Percentiles rank a stretch among this genome's conserved stretches.
phyloP scores from a whole-genome alignment of 1,284 basidiomycete species.

The Peniophora sp. region DNA sequence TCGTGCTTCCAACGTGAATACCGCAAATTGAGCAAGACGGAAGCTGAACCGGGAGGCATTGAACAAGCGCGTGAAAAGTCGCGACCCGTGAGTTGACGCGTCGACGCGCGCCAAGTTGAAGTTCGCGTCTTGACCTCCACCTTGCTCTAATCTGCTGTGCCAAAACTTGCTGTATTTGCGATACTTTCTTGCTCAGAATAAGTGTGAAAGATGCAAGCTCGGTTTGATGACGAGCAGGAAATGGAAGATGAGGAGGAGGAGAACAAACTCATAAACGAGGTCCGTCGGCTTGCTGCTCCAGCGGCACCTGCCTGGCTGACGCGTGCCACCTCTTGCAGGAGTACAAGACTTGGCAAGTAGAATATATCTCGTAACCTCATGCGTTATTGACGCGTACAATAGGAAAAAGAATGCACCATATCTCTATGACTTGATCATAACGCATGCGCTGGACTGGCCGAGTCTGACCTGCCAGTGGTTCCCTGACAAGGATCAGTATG shows the following conservation, averaged over 20 bases:
- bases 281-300: conserved; percentile 20
- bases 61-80: too few relatives aligned
- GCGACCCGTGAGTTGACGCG: too few relatives aligned
- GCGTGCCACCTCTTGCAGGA: conserved; percentile 39
- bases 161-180: too few relatives aligned
- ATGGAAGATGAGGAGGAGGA: conserved; percentile 83
- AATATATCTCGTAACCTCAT: conserved; percentile 4
- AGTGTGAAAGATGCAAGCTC: too few relatives aligned
- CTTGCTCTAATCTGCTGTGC: too few relatives aligned
- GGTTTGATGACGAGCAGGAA: conserved; percentile 48
- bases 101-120: too few relatives aligned
- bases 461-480: conserved; percentile 99
- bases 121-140: too few relatives aligned
- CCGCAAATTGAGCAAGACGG: too few relatives aligned
- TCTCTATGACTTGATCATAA: conserved; percentile 95
- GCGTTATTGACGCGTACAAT: conserved; percentile 3
- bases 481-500: conserved; percentile 90
- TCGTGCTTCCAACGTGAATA: too few relatives aligned
- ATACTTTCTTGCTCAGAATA: too few relatives aligned
- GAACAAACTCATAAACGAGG: conserved; percentile 91
- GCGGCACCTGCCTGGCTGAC: background rate
- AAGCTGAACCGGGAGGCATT: too few relatives aligned
- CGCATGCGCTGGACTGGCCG: conserved; percentile 98
- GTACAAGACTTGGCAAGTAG: conserved; percentile 71
- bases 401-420: conserved; percentile 99